Evolutionary conservation across 257 asterid species (phyloP), one percentile per base, ranked within the genome.

Genomic region (Jacaranda copaia): DNA sequence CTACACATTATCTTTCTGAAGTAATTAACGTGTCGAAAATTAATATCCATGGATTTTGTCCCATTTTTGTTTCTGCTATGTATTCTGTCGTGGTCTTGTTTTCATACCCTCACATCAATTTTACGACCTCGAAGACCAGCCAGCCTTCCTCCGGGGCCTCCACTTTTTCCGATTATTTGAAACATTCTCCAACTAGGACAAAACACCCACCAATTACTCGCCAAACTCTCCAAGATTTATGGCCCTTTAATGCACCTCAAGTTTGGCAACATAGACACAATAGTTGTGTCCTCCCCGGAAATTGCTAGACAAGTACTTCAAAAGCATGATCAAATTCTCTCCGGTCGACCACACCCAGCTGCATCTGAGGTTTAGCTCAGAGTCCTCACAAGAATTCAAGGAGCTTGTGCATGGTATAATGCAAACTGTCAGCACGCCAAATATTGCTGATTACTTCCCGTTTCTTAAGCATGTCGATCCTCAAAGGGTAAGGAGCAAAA

Each of bases 241-340:
- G 88, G 85, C 53, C 83, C 85, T 10, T 9, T 84, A 4, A 77
- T 84, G 81, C 66, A 81, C 65, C 77, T 81, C 7, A 80, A 72
- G 70, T 55, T 84, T 1, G 87, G 85, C 15, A 69, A 66, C 40
- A 60, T 42, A 4, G 12, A 63, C 58, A 38, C 73, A 3, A 61
- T 83, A 2, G 25, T 83, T 14, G 58, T 80, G 13, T 79, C 86
- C 25, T 78, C 82, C 0, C 62, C 79, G 60, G 46, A 42, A 42
- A 6, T 42, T 8, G 46, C 46, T 8, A 42, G 5, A 4, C 46
- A 42, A 42, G 67, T 78, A 2, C 77, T 82, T 0, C 70, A 78
- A 46, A 82, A 69, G n/a, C 77, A 78, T 35, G 86, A 82, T 51
- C 70, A 43, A 5, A 32, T 20, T 4, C 55, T 80, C 56, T 57